Evolutionary conservation across 805 yeast genomes (phyloP).

Genomic region (Kazachstania psychrophila): DNA sequence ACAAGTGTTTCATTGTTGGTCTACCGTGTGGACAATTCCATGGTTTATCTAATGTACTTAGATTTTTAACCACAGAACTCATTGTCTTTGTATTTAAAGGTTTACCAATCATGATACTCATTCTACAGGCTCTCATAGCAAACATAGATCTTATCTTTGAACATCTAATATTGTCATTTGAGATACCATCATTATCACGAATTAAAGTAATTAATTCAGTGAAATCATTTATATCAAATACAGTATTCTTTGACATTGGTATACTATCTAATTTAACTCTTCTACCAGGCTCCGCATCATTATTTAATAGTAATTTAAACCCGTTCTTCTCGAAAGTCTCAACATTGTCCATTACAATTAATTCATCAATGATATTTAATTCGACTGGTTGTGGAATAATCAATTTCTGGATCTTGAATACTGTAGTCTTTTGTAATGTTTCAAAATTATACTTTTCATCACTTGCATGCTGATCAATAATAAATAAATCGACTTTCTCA

Average conservation of each 20-base stretch:
- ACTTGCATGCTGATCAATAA: constrained; percentile 95
- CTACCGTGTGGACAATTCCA: constrained; percentile 98
- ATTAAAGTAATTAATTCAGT: constrained; percentile 66
- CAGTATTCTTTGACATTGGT: constrained; percentile 63
- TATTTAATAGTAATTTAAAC: constrained; percentile 48
- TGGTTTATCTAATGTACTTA: constrained; percentile 74
- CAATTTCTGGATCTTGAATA: constrained; percentile 60
- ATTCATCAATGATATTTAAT: constrained; percentile 69
- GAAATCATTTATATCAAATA: constrained; percentile 58
- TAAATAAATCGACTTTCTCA: constrained; percentile 54
- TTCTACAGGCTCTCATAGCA: constrained; percentile 93
- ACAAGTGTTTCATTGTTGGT: constrained; percentile 89
- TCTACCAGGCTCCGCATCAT: constrained; percentile 45
- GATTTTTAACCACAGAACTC: constrained; percentile 56
- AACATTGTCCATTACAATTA: constrained; percentile 53
- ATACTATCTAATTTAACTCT: constrained; percentile 48
- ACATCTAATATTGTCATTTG: constrained; percentile 37
- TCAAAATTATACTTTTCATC: constrained; percentile 94
- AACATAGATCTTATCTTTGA: constrained; percentile 74
- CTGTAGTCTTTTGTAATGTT: constrained; percentile 43
- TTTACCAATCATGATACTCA: constrained; percentile 89
- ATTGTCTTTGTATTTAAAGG: constrained; percentile 50
- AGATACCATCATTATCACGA: constrained; percentile 44
- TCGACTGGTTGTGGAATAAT: constrained; percentile 51
- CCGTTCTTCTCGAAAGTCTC: constrained; percentile 65